These are phyloP conservation scores for Berberis vulgaris DNA, from an alignment of 164 flowering plant species.

Conservation along the genomic window DNA sequence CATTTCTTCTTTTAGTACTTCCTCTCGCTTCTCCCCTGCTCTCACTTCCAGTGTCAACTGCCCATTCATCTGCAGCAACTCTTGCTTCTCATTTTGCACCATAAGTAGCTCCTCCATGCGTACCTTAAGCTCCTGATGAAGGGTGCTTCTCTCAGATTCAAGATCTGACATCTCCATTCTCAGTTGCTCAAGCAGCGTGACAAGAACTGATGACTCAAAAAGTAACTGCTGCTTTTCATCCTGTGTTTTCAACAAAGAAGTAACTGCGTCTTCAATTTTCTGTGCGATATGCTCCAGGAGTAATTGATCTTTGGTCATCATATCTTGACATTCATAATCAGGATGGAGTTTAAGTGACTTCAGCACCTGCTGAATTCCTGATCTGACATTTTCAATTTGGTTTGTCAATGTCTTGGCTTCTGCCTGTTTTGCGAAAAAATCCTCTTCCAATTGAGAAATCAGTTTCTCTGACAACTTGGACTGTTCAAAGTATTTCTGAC, in stretches of 20 bases:
- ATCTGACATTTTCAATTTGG: conserved; percentile 46
- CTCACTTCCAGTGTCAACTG: conserved; percentile 29
- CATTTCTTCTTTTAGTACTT: conserved; percentile 23
- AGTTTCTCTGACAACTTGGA: conserved; percentile 47
- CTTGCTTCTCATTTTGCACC: conserved; percentile 42
- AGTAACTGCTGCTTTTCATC: conserved; percentile 54
- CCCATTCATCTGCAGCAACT: conserved; percentile 39
- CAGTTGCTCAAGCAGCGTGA: conserved; percentile 44
- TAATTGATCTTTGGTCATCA: conserved; percentile 22
- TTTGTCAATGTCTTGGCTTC: conserved; percentile 51
- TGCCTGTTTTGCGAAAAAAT: conserved; percentile 60
- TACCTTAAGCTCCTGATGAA: conserved; percentile 28
- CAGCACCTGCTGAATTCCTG: conserved; percentile 39
- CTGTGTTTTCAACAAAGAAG: conserved; percentile 25
- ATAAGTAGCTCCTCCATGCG: conserved; percentile 22
- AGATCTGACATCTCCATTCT: conserved; percentile 34
- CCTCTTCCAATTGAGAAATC: conserved; percentile 58
- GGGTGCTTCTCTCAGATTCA: conserved; percentile 23
- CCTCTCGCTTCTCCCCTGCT: conserved; percentile 23
- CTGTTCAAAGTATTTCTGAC: conserved; percentile 55
- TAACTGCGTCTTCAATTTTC: conserved; percentile 34
- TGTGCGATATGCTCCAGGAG: conserved; percentile 26
- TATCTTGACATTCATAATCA: conserved; percentile 15
- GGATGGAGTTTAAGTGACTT: conserved; percentile 38
- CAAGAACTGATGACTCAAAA: conserved; percentile 57